phyloP scores from a whole-genome alignment of 2,329 filamentous ascomycete genomes.

The Eutypa lata region DNA sequence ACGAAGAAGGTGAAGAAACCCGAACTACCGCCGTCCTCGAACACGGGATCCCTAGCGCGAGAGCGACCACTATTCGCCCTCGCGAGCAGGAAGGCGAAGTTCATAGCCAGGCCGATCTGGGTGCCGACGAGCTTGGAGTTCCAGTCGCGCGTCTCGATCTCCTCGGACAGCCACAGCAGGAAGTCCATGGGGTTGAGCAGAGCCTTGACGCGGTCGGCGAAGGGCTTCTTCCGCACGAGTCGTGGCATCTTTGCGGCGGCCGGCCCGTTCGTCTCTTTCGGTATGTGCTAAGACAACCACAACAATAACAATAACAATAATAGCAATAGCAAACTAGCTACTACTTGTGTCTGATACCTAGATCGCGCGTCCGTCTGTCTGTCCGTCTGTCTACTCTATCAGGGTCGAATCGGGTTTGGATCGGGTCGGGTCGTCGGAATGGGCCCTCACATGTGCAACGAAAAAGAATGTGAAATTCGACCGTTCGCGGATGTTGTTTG shows the following conservation, averaged over 20 bases:
- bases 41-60: conserved; percentile 72
- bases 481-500: neutral
- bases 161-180: conserved; percentile 85
- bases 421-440: too few species aligned
- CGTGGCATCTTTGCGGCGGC: conserved; percentile 56
- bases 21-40: conserved; percentile 65
- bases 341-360: too few species aligned
- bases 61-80: conserved; percentile 68
- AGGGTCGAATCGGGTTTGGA: too few species aligned
- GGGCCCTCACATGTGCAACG: neutral
- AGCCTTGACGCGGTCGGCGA: conserved; percentile 75
- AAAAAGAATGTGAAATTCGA: neutral
- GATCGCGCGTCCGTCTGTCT: too few species aligned
- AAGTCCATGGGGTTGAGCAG: conserved; percentile 86
- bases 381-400: too few species aligned
- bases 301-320: too few species aligned
- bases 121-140: conserved; percentile 77
- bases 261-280: too few species aligned
- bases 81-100: conserved; percentile 77
- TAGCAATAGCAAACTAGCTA: too few species aligned
- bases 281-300: too few species aligned
- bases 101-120: conserved; percentile 71
- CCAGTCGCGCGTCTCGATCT: conserved; percentile 88
- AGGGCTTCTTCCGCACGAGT: conserved; percentile 77
- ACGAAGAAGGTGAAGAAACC: conserved; percentile 63